phyloP scores from a whole-genome alignment of 257 asterid genomes.

The Schizonepeta tenuifolia region DNA sequence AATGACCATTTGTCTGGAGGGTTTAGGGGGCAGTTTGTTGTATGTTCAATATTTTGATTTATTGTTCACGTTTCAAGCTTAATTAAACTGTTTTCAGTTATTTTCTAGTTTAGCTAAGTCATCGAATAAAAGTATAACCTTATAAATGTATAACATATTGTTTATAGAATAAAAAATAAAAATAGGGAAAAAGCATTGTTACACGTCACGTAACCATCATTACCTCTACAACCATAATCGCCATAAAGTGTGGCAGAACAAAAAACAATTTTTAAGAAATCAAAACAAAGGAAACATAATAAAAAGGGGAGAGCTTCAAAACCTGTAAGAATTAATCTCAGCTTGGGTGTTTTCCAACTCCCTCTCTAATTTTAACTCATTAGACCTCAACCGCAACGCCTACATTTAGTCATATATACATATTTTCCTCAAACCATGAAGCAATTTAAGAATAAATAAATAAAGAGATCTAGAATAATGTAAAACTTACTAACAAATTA shows the following conservation, averaged over 20 bases:
- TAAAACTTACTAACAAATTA: constrained; percentile 8
- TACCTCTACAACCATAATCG: neutral
- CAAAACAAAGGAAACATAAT: constrained; percentile 26
- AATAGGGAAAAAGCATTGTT: neutral
- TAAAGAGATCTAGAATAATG: constrained; percentile 16
- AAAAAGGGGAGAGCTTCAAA: constrained; percentile 24
- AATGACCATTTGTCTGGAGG: too few relatives aligned
- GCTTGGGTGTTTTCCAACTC: constrained; percentile 73
- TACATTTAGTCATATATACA: constrained; percentile 31
- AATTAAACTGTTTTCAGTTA: neutral
- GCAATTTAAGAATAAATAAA: too few relatives aligned
- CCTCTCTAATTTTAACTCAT: constrained; percentile 91
- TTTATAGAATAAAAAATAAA: neutral
- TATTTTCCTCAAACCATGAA: too few relatives aligned
- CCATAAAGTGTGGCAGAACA: neutral
- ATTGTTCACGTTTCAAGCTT: neutral
- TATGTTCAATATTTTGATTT: too few relatives aligned
- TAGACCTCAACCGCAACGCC: constrained; percentile 96
- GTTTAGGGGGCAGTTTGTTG: too few relatives aligned
- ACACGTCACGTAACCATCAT: neutral
- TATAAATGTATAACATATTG: neutral
- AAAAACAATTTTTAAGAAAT: constrained; percentile 11
- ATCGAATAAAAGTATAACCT: too few relatives aligned
- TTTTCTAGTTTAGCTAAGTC: neutral
- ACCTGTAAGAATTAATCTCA: constrained; percentile 80